These are phyloP conservation scores for Allium fistulosum DNA, from an alignment of 106 monocot genomes.

Conservation along the genomic window DNA sequence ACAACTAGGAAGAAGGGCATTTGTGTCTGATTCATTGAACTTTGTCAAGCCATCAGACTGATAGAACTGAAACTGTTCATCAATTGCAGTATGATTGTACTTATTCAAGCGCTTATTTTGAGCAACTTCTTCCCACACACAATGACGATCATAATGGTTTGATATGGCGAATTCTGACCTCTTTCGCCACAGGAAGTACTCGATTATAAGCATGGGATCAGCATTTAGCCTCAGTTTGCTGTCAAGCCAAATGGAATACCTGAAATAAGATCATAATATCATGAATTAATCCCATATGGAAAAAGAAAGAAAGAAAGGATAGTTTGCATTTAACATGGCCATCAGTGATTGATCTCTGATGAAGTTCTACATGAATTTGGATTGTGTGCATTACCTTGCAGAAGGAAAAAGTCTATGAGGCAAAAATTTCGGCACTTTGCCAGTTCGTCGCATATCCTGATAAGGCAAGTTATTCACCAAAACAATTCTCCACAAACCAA, in stretches of 20 bases:
- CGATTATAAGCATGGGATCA: conserved; percentile 77
- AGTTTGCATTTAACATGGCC: too few relatives aligned
- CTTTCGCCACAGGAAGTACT: conserved; percentile 78
- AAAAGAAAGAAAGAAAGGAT: background rate
- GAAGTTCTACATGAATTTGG: background rate
- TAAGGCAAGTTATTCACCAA: conserved; percentile 80
- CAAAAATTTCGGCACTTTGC: conserved; percentile 86
- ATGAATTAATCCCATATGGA: background rate
- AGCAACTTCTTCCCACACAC: conserved; percentile 91
- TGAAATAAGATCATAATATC: conserved; percentile 18
- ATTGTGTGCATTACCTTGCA: conserved; percentile 33
- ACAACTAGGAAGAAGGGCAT: conserved; percentile 81
- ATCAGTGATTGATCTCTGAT: too few relatives aligned
- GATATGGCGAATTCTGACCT: conserved; percentile 82
- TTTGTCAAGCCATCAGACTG: conserved; percentile 71
- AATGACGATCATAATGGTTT: conserved; percentile 81
- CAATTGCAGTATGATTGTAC: conserved; percentile 83
- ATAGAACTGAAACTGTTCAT: conserved; percentile 87
- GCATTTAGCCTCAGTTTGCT: conserved; percentile 76
- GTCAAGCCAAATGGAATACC: conserved; percentile 95
- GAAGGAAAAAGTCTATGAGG: conserved; percentile 80
- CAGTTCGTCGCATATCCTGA: conserved; percentile 66
- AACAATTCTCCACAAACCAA: conserved; percentile 83
- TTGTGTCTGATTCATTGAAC: conserved; percentile 58
- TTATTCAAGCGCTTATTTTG: conserved; percentile 94